Evolutionary conservation across 148 eudicot species (phyloP).

Genomic region (Dysphania ambrosioides): DNA sequence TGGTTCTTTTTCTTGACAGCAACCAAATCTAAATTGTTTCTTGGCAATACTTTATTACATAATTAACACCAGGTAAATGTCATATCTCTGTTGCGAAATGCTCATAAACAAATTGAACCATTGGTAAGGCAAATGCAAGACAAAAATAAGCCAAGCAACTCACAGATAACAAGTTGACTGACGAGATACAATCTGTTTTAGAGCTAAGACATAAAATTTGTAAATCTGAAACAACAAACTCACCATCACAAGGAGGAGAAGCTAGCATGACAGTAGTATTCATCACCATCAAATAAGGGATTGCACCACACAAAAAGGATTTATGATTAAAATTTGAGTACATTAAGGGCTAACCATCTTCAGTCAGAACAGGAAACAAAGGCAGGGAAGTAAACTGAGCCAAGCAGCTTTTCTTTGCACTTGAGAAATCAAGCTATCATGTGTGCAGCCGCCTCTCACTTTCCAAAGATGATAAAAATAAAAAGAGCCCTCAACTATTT

Average conservation of each 20-base stretch:
- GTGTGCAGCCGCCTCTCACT: not conserved
- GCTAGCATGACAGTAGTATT: not conserved
- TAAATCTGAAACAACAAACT: not conserved
- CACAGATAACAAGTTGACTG: not conserved
- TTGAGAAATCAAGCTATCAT: not conserved
- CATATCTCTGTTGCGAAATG: not conserved
- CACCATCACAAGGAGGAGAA: not conserved
- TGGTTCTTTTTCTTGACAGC: too few relatives aligned
- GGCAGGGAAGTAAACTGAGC: not conserved
- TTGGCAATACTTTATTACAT: not conserved
- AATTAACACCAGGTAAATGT: not conserved
- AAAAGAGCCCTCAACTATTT: constrained; percentile 33
- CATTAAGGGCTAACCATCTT: not conserved
- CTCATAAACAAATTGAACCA: not conserved
- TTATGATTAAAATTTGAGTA: not conserved
- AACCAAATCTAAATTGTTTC: not conserved
- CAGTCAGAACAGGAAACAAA: not conserved
- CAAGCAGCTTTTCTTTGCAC: not conserved
- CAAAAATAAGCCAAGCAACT: not conserved
- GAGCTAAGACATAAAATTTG: not conserved
- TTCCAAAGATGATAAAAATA: not conserved
- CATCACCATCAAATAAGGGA: not conserved
- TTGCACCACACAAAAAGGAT: not conserved
- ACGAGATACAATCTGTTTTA: not conserved
- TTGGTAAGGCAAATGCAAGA: too few relatives aligned